A percentile compares a stretch with the other conserved stretches of the same genome.
phyloP scores from a whole-genome alignment of 2,329 filamentous ascomycete species.

The Microcyclospora tardicrescens region DNA sequence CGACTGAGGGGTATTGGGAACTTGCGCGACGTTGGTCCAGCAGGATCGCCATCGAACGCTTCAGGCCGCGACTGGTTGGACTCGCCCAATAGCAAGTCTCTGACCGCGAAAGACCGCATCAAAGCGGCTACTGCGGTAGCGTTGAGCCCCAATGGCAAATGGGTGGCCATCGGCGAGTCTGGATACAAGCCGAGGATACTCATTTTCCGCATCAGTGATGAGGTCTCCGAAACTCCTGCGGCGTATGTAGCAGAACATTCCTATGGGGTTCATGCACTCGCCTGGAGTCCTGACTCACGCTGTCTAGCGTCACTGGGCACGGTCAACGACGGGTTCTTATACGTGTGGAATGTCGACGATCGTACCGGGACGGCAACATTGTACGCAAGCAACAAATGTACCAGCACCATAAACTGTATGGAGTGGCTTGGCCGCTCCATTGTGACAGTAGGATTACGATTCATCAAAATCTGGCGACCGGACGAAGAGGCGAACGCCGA shows the following conservation, averaged over 20 bases:
- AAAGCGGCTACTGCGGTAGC: constrained; percentile 88
- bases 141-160: constrained; percentile 74
- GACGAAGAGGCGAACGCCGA: constrained; percentile 42
- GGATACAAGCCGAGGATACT: constrained; percentile 86
- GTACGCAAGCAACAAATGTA: constrained; percentile 83
- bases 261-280: constrained; percentile 75
- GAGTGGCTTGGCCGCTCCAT: constrained; percentile 77
- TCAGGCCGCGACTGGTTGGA: constrained; percentile 42
- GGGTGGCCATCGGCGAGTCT: constrained; percentile 84
- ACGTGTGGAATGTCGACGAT: constrained; percentile 78
- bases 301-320: constrained; percentile 81
- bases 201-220: constrained; percentile 68
- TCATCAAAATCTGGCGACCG: constrained; percentile 86
- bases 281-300: constrained; percentile 76
- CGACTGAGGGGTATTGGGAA: constrained; percentile 10
- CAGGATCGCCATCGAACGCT: constrained; percentile 30
- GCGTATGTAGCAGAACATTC: constrained; percentile 80
- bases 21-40: constrained; percentile 2
- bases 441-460: constrained; percentile 76
- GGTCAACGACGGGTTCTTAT: constrained; percentile 85
- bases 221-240: constrained; percentile 67
- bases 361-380: constrained; percentile 67
- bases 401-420: constrained; percentile 72
- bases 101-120: constrained; percentile 81
- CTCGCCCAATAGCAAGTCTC: constrained; percentile 51